Evolutionary conservation across 495 filamentous ascomycete species (phyloP), one percentile per base, ranked within the genome.

Genomic region (Aspergillus homomorphus): DNA sequence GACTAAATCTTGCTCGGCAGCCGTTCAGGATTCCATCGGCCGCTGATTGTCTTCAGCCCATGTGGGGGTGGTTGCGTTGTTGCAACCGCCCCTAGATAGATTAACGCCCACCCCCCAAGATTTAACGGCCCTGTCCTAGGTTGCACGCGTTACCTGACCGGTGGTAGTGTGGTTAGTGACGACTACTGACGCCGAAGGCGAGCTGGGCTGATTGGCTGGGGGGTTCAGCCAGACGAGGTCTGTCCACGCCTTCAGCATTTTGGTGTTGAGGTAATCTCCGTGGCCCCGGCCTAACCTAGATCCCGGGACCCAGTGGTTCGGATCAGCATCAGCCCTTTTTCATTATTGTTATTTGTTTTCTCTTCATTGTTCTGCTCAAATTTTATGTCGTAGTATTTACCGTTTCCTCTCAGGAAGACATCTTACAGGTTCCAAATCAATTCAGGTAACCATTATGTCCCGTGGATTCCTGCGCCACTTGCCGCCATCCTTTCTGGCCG

Each of bases 241-340:
- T 56, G 44, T n/a, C 28, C 58, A 44, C 42, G 16, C 45, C 49
- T 53, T 59, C 49, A 53, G 56, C 48, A 53, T 46, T 30, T 24
- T 8, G 21, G 23, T 48, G 33, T 53, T 30, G 52, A 54, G 53
- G 33, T 48, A 56, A 61, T 62, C 51, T 58, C 44, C 45, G 49
- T 61, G 24, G 33, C 21, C 42, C 28, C 7, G 51, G 49, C 23
- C 58, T 54, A 57, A 60, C 65, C 65, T 58, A 62, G 59, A 54
- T 62, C 56, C 43, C 58, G 63, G 60, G 66, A 58, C 63, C 62
- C 63, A 66, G 58, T 56, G 43, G 60, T 60, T 61, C 60, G 66
- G 63, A 55, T 63, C 63, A 26, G 42, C 58, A 59, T 63, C 60
- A 55, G 60, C 57, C 48, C 45, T 42, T 57, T 45, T 57, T 57